These are phyloP conservation scores for Tolypocladium cylindrosporum DNA, from an alignment of 2,329 filamentous ascomycete genomes.

Conservation along the genomic window DNA sequence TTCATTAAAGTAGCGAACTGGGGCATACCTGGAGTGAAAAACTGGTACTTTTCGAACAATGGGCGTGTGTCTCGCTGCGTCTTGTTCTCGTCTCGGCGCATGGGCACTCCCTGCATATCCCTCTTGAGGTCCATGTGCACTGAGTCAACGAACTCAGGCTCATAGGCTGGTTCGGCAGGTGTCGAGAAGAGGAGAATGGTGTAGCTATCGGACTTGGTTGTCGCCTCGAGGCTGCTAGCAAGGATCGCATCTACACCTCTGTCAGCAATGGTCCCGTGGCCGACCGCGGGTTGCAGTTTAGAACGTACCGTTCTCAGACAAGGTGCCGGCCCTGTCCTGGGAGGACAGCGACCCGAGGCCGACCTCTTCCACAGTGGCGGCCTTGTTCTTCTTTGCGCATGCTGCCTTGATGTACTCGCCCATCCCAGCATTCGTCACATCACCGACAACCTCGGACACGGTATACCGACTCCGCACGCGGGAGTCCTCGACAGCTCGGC, in stretches of 20 bases:
- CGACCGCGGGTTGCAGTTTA: background rate
- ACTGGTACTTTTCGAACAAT: constrained; percentile 89
- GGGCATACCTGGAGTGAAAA: constrained; percentile 68
- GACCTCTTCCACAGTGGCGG: constrained; percentile 28
- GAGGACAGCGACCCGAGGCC: constrained; percentile 29
- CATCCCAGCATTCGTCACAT: constrained; percentile 31
- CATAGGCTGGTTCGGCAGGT: constrained; percentile 48
- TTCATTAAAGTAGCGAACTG: background rate
- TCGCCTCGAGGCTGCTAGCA: constrained; percentile 33
- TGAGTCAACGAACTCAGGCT: constrained; percentile 51
- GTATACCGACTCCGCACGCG: constrained; percentile 29
- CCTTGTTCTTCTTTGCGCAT: constrained; percentile 31
- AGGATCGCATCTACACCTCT: constrained; percentile 38
- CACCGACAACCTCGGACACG: constrained; percentile 50
- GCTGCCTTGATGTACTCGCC: constrained; percentile 31
- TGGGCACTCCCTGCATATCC: constrained; percentile 20
- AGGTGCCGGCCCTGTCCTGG: constrained; percentile 29
- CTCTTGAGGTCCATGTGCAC: constrained; percentile 70
- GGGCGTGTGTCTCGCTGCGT: constrained; percentile 33
- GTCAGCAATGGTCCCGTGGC: constrained; percentile 2
- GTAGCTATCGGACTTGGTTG: constrained; percentile 39
- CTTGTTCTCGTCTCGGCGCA: constrained; percentile 26
- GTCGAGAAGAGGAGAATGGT: constrained; percentile 70
- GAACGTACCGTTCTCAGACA: constrained; percentile 37
- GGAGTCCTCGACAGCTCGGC: constrained; percentile 25